Evolutionary conservation across 345 rosid species (phyloP).

Genomic region (Eutrema japonicum): DNA sequence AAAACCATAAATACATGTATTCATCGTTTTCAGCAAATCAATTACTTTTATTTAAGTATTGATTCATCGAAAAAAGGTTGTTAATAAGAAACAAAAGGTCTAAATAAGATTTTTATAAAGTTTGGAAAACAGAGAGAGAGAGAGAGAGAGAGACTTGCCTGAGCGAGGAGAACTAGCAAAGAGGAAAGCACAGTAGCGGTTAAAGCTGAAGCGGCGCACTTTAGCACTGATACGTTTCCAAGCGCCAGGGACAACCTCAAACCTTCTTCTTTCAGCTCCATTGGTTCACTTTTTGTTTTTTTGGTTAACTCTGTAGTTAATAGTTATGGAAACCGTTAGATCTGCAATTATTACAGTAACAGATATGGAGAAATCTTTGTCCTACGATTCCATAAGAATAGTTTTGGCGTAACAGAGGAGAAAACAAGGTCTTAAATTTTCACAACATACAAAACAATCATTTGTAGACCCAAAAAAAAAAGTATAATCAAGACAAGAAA

Average conservation of each 20-base stretch:
- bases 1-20: not conserved
- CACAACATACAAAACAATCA: not conserved
- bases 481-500: not conserved
- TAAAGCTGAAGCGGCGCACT: conserved; percentile 58
- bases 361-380: not conserved
- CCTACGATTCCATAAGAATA: not conserved
- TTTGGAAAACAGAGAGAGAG: not conserved
- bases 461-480: not conserved
- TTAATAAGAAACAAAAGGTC: not conserved
- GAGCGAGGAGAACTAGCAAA: conserved; percentile 49
- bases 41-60: not conserved
- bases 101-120: not conserved
- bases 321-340: conserved; percentile 18
- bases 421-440: not conserved
- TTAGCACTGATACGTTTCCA: conserved; percentile 38
- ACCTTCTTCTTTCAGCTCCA: conserved; percentile 36
- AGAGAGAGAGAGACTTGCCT: conserved; percentile 43
- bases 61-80: conserved; percentile 1
- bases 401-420: not conserved
- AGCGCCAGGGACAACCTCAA: conserved; percentile 26
- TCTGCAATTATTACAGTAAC: conserved; percentile 25
- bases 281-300: conserved; percentile 14
- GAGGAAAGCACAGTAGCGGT: conserved; percentile 49
- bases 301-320: not conserved
- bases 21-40: not conserved